Evolutionary conservation across 257 asterid genomes (phyloP).

Genomic region (Misopates orontium): DNA sequence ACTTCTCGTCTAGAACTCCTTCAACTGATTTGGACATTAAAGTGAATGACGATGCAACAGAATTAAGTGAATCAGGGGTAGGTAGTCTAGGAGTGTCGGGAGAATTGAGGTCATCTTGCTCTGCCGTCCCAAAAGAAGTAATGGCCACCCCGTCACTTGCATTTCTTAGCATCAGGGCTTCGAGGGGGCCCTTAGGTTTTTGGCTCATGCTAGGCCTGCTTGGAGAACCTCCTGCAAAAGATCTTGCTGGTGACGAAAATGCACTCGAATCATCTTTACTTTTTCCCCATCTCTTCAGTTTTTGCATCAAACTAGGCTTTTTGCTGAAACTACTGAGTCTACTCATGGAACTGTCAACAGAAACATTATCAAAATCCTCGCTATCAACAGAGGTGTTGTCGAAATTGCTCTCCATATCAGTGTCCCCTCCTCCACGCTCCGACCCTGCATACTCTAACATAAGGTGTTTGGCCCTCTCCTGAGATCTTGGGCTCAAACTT

Average conservation of each 20-base stretch:
- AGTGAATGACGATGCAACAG: constrained; percentile 73
- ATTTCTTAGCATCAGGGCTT: constrained; percentile 82
- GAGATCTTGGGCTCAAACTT: constrained; percentile 88
- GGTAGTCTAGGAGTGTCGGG: constrained; percentile 47
- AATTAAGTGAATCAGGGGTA: constrained; percentile 43
- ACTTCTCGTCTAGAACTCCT: constrained; percentile 82
- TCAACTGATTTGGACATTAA: constrained; percentile 92
- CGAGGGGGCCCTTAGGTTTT: constrained; percentile 73
- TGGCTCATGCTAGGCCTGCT: constrained; percentile 47
- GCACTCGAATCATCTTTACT: constrained; percentile 69
- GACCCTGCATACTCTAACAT: constrained; percentile 94
- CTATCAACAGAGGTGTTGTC: constrained; percentile 85
- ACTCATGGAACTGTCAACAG: constrained; percentile 72
- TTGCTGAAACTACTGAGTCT: constrained; percentile 69
- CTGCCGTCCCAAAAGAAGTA: constrained; percentile 71
- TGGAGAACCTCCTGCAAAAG: constrained; percentile 71
- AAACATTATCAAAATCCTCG: constrained; percentile 77
- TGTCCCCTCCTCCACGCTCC: constrained; percentile 91
- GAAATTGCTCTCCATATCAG: constrained; percentile 85
- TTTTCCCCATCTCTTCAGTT: constrained; percentile 86
- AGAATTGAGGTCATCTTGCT: constrained; percentile 54
- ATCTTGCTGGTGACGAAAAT: constrained; percentile 77
- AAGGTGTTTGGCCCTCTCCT: constrained; percentile 80
- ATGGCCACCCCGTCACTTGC: constrained; percentile 76
- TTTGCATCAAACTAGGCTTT: constrained; percentile 77